Conservation (phyloP, 257 asterid genomes). For the Plectranthus barbatus region DNA sequence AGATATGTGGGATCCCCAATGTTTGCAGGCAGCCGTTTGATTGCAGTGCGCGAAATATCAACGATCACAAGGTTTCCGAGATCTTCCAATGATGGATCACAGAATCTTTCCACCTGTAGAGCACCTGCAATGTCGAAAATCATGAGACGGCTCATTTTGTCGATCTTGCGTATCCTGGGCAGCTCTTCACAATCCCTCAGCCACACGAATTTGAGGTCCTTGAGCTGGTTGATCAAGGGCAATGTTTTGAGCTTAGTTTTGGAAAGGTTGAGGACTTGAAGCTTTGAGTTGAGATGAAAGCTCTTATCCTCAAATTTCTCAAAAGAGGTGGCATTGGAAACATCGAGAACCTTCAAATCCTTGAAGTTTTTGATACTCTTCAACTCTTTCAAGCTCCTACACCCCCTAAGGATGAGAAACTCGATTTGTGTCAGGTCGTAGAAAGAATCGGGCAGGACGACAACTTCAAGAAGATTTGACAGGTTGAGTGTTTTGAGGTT, state of each 20-base stretch:
- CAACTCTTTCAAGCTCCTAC: neutral
- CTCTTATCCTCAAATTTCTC: constrained; percentile 22
- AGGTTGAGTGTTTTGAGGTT: constrained; percentile 22
- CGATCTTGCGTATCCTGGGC: constrained; percentile 23
- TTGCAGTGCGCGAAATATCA: constrained; percentile 26
- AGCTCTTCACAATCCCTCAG: constrained; percentile 16
- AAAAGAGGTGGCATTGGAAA: constrained; percentile 19
- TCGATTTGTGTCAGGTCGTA: constrained; percentile 3
- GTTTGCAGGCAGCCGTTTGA: constrained; percentile 20
- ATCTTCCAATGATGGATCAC: constrained; percentile 26
- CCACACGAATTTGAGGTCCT: constrained; percentile 21
- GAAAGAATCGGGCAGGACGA: neutral
- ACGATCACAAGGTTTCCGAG: constrained; percentile 14
- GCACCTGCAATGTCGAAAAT: constrained; percentile 37
- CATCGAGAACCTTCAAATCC: constrained; percentile 26
- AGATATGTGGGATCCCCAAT: constrained; percentile 19
- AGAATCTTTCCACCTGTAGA: constrained; percentile 20
- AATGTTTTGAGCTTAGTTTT: constrained; percentile 13
- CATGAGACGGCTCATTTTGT: constrained; percentile 6
- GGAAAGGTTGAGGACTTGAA: constrained; percentile 28
- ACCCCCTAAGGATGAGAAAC: constrained; percentile 20
- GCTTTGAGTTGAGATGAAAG: constrained; percentile 15
- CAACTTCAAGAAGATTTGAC: constrained; percentile 9
- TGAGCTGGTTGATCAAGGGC: constrained; percentile 25
- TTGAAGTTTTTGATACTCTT: constrained; percentile 4